Conservation (phyloP, 2,329 filamentous ascomycete genomes). For the Dothistroma pini region DNA sequence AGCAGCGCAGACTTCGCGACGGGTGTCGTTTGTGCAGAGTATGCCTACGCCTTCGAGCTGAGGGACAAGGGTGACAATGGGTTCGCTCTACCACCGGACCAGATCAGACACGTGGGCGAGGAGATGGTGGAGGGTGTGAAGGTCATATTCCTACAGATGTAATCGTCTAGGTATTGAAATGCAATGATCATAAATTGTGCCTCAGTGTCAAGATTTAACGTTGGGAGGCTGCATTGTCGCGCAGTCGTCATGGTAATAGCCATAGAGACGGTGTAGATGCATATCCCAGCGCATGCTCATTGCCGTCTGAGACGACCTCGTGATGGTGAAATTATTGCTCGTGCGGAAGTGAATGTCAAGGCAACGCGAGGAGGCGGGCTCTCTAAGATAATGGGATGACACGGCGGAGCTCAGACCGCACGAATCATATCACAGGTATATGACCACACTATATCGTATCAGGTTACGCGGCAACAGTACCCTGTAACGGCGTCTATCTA, state of each 20-base stretch:
- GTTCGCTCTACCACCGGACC: conserved; percentile 48
- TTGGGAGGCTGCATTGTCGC: not conserved
- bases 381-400: not conserved
- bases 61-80: conserved; percentile 48
- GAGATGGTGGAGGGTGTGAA: conserved; percentile 47
- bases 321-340: not conserved
- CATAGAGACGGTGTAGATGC: not conserved
- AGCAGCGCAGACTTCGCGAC: conserved; percentile 45
- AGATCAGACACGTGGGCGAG: conserved; percentile 47
- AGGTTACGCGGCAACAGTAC: conserved; percentile 1
- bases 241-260: not conserved
- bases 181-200: not conserved
- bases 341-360: not conserved
- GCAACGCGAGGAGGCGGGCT: not conserved
- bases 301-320: not conserved
- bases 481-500: conserved; percentile 5
- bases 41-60: conserved; percentile 49
- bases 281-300: not conserved
- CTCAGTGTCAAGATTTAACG: not conserved
- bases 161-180: not conserved
- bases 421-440: not conserved
- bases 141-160: conserved; percentile 6
- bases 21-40: conserved; percentile 42
- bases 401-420: not conserved
- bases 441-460: not conserved